phyloP scores from a whole-genome alignment of 2,329 filamentous ascomycete species.

The Sporothrix pseudoabietina region DNA sequence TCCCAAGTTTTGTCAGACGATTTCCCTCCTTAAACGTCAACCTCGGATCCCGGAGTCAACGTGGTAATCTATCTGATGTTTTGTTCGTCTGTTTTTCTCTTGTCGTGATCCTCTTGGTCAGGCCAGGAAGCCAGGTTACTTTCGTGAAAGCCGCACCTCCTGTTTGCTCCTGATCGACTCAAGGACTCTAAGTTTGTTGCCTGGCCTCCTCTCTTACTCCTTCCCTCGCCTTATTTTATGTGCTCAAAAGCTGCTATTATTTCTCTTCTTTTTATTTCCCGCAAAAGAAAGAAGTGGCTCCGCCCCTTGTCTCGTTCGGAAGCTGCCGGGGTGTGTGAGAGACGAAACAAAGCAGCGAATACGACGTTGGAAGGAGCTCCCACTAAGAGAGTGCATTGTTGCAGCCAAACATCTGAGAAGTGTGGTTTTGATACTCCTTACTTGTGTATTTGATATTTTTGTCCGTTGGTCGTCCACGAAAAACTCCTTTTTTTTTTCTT shows the following conservation, averaged over 20 bases:
- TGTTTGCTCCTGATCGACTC: conserved; percentile 16
- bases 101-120: background rate
- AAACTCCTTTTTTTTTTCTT: background rate
- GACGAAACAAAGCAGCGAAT: background rate
- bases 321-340: conserved; percentile 14
- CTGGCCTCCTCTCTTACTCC: background rate
- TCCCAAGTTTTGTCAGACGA: background rate
- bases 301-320: background rate
- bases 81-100: background rate
- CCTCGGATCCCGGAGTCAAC: conserved; percentile 8
- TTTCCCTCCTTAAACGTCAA: background rate
- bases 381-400: background rate
- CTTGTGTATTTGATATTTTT: background rate
- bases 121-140: background rate
- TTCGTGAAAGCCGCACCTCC: background rate
- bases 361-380: background rate
- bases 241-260: background rate
- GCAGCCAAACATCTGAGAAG: background rate
- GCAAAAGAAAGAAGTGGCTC: background rate
- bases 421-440: background rate
- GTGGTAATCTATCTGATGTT: conserved; percentile 13
- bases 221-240: background rate
- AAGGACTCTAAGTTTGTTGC: background rate
- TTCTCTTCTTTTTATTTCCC: background rate
- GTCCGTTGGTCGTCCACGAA: background rate